Conservation (phyloP, 169 alveolate species). For the Plasmodium vivax region DNA sequence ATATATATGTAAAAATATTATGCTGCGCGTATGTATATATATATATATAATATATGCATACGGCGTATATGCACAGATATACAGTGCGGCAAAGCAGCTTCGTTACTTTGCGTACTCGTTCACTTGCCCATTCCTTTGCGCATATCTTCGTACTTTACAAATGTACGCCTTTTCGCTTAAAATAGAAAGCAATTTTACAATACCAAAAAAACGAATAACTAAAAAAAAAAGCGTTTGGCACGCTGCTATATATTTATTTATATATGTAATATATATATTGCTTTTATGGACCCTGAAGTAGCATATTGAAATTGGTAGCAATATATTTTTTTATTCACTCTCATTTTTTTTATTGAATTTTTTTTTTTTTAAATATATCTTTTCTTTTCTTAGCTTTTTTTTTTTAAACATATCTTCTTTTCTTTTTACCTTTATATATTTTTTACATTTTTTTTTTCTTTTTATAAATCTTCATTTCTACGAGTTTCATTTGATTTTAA, state of each 20-base stretch:
- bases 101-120: background rate
- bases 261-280: background rate
- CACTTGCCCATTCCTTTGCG: background rate
- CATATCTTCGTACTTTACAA: background rate
- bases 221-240: background rate
- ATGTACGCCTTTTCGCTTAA: background rate
- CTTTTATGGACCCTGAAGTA: background rate
- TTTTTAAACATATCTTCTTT: background rate
- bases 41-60: no score
- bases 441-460: background rate
- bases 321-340: conserved; percentile 4
- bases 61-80: background rate
- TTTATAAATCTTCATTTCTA: conserved; percentile 9
- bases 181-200: background rate
- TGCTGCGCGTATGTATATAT: no score
- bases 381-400: background rate
- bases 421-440: background rate
- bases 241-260: background rate
- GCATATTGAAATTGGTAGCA: background rate
- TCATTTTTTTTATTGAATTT: conserved; percentile 2
- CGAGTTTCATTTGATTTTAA: conserved; percentile 5
- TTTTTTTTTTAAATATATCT: background rate
- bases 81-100: background rate
- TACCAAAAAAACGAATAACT: background rate
- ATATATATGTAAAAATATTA: no score